A percentile compares a stretch with the other conserved stretches of the same genome.
These are phyloP conservation scores for Nannizzia gypsea DNA, from an alignment of 2,329 filamentous ascomycete species.

Conservation along the genomic window DNA sequence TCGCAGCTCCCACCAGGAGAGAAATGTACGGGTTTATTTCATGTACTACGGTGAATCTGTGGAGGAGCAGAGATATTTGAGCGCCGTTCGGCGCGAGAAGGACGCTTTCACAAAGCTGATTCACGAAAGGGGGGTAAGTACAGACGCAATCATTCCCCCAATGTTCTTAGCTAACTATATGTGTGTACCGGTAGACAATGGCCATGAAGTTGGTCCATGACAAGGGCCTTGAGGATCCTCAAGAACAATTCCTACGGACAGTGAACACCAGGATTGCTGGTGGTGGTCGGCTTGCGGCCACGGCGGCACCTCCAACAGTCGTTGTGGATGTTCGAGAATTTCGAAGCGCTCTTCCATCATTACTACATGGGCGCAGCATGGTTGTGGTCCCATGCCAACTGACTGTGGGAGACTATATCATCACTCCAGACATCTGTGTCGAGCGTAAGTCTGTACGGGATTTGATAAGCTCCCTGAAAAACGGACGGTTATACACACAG, in stretches of 20 bases:
- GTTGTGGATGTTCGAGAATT: constrained; percentile 96
- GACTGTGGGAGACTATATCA: constrained; percentile 90
- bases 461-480: constrained; percentile 79
- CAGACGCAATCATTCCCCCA: not conserved
- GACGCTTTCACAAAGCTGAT: constrained; percentile 92
- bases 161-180: not conserved
- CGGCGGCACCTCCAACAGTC: constrained; percentile 74
- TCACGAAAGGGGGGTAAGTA: constrained; percentile 63
- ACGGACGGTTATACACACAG: constrained; percentile 84
- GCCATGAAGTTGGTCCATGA: constrained; percentile 72
- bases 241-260: constrained; percentile 85
- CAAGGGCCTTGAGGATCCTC: constrained; percentile 61
- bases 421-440: constrained; percentile 81
- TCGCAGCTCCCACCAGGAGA: constrained; percentile 79
- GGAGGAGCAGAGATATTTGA: constrained; percentile 87
- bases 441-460: constrained; percentile 91
- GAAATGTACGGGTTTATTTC: constrained; percentile 87
- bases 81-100: constrained; percentile 83
- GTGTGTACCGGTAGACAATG: constrained; percentile 52
- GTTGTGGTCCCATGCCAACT: constrained; percentile 87
- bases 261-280: constrained; percentile 95
- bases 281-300: constrained; percentile 71
- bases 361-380: constrained; percentile 81
- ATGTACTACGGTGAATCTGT: constrained; percentile 92
- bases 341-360: constrained; percentile 77